A percentile compares a stretch with the other conserved stretches of the same genome.
Conservation (phyloP, 257 asterid genomes). For the Ehretia macrophylla region DNA sequence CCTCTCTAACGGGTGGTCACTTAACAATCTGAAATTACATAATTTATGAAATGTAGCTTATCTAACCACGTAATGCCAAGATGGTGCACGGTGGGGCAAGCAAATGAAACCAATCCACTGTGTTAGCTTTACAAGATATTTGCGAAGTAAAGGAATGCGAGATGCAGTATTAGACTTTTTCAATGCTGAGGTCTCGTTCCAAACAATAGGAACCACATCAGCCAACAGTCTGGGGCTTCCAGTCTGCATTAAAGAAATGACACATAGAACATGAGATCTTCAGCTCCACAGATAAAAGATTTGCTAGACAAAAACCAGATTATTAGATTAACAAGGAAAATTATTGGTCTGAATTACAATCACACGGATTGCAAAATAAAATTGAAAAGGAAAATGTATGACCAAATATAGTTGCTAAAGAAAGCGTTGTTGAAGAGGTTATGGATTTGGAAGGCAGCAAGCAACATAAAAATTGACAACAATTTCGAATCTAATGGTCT, state of each 20-base stretch:
- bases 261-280: not conserved
- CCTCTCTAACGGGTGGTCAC: too few relatives aligned
- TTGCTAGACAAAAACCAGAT: not conserved
- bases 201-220: conserved; percentile 60
- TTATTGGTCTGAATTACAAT: not conserved
- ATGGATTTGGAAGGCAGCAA: too few relatives aligned
- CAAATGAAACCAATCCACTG: conserved; percentile 82
- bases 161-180: conserved; percentile 65
- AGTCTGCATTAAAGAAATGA: conserved; percentile 41
- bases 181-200: conserved; percentile 64
- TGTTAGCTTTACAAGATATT: conserved; percentile 77
- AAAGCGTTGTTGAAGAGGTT: too few relatives aligned
- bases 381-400: too few relatives aligned
- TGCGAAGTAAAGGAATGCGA: conserved; percentile 90
- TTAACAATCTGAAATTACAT: not conserved
- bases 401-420: too few relatives aligned
- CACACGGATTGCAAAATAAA: too few relatives aligned
- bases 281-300: not conserved
- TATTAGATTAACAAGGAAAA: not conserved
- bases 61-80: conserved; percentile 95
- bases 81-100: conserved; percentile 71
- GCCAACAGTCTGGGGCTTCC: conserved; percentile 68
- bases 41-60: conserved; percentile 5
- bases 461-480: too few relatives aligned
- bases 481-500: too few relatives aligned